Evolutionary conservation across 768 basidiomycete species (phyloP).

Genomic region (Cubamyces lactineus): DNA sequence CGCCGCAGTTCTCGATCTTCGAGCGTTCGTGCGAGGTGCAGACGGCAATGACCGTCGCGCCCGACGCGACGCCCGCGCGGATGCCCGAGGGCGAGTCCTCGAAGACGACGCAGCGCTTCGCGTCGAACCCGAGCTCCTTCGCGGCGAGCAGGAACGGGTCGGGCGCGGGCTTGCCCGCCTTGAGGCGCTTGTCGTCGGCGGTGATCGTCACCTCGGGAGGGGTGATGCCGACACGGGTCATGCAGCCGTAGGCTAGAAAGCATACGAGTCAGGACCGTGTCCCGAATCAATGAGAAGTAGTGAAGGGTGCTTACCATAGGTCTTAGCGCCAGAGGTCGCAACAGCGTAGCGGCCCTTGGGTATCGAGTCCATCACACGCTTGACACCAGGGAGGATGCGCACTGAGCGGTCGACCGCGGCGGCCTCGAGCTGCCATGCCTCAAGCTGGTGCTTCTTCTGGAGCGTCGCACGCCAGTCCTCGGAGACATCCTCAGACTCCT

Average conservation of each 20-base stretch:
- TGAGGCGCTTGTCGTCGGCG: conserved; percentile 74
- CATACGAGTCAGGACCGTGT: conserved; percentile 16
- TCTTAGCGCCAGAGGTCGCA: conserved; percentile 75
- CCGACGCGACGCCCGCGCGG: conserved; percentile 69
- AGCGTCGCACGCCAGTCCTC: conserved; percentile 28
- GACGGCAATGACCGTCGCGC: conserved; percentile 73
- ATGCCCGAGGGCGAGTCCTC: conserved; percentile 76
- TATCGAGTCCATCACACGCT: conserved; percentile 63
- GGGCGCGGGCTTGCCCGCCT: conserved; percentile 64
- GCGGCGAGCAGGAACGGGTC: conserved; percentile 69
- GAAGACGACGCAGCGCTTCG: conserved; percentile 71
- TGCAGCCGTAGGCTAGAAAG: conserved; percentile 60
- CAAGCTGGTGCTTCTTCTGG: conserved; percentile 37
- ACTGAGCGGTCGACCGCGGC: conserved; percentile 62
- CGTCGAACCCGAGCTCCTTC: conserved; percentile 56
- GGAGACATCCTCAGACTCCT: conserved; percentile 28
- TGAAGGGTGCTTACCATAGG: conserved; percentile 51
- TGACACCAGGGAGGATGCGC: conserved; percentile 71
- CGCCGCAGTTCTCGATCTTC: conserved; percentile 57
- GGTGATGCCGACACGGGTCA: conserved; percentile 69
- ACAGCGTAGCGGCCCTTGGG: conserved; percentile 71
- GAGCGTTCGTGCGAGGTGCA: conserved; percentile 71
- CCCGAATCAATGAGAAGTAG: not conserved
- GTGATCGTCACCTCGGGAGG: conserved; percentile 74
- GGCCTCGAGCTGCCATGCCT: conserved; percentile 62